These are phyloP conservation scores for Betula pendula DNA, from an alignment of 306 rosid genomes.

Conservation along the genomic window DNA sequence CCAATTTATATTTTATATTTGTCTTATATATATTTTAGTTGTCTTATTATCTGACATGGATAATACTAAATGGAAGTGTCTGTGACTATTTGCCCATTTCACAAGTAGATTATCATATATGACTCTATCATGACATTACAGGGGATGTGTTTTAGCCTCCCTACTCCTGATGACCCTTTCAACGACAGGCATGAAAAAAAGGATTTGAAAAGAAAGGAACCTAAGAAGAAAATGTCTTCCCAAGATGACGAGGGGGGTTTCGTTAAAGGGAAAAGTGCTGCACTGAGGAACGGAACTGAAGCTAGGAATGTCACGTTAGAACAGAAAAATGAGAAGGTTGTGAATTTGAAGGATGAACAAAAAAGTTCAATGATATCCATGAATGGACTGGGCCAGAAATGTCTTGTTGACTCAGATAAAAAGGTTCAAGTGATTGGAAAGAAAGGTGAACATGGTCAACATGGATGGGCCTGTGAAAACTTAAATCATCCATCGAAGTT, in stretches of 20 bases:
- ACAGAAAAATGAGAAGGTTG: conserved; percentile 19
- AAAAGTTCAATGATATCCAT: conserved; percentile 17
- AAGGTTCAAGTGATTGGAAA: conserved; percentile 32
- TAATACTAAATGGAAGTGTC: neutral
- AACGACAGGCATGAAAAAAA: conserved; percentile 63
- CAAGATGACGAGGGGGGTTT: conserved; percentile 29
- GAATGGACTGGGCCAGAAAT: conserved; percentile 19
- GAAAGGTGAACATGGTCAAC: conserved; percentile 16
- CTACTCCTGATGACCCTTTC: conserved; percentile 84
- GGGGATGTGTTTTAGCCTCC: conserved; percentile 98
- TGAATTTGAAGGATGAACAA: conserved; percentile 21
- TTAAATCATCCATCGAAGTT: conserved; percentile 70
- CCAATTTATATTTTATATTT: too few species aligned
- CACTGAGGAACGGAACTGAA: conserved; percentile 20
- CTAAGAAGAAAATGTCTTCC: conserved; percentile 30
- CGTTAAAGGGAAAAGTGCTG: conserved; percentile 41
- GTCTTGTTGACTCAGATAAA: conserved; percentile 23
- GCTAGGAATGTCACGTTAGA: conserved; percentile 15
- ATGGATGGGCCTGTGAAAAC: conserved; percentile 31
- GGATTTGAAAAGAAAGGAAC: conserved; percentile 33
- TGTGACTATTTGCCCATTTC: conserved; percentile 15
- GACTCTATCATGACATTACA: conserved; percentile 32
- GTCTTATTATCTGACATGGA: neutral
- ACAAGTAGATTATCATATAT: conserved; percentile 1
- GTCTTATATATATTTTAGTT: too few species aligned